Conservation (phyloP, 371 early-diverging fungal species). For the Mucor sp. region DNA sequence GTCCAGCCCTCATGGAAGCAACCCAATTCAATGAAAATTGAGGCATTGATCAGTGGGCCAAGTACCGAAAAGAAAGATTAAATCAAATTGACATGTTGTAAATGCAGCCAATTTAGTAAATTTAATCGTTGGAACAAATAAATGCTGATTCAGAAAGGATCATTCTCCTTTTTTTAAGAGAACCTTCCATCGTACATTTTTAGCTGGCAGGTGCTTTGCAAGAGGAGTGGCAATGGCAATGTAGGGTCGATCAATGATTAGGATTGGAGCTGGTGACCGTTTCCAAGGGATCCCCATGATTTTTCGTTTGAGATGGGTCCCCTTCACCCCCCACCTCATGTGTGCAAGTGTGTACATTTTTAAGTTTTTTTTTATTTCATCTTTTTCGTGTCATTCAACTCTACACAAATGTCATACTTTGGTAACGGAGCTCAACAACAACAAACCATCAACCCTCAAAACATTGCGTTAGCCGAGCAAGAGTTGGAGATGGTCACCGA, state of each 20-base stretch:
- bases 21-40: constrained; percentile 33
- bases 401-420: constrained; percentile 48
- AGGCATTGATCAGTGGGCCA: constrained; percentile 26
- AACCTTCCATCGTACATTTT: not conserved
- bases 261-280: not conserved
- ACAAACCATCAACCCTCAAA: constrained; percentile 68
- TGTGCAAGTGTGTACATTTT: not conserved
- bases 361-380: not conserved
- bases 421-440: constrained; percentile 31
- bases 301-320: not conserved
- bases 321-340: not conserved
- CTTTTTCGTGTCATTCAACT: not conserved
- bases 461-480: constrained; percentile 83
- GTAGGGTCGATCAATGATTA: not conserved
- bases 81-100: not conserved
- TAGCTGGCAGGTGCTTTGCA: not conserved
- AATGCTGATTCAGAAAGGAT: not conserved
- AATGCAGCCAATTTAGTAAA: not conserved
- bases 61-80: not conserved
- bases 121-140: not conserved
- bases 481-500: constrained; percentile 86
- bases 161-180: not conserved
- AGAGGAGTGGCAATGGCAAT: not conserved
- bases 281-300: not conserved
- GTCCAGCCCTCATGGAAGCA: constrained; percentile 11